Percentiles rank a stretch among this genome's conserved stretches.
Evolutionary conservation across 768 basidiomycete genomes (phyloP).

Genomic region (Grammothele lineata): DNA sequence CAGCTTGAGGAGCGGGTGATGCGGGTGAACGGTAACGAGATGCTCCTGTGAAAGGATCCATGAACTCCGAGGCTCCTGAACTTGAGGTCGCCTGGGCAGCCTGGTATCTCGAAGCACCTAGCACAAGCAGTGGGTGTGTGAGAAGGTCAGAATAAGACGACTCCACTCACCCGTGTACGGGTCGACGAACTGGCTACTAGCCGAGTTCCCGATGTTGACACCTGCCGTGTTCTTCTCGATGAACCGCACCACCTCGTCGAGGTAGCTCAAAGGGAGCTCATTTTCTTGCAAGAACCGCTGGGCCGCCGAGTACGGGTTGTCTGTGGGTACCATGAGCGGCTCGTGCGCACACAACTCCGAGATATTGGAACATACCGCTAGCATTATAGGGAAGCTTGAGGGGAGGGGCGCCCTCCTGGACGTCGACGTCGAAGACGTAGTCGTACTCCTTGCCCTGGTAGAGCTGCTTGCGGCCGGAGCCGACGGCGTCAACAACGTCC

Average conservation of each 20-base stretch:
- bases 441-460: constrained; percentile 94
- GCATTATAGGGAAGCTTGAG: constrained; percentile 93
- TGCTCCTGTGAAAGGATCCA: constrained; percentile 29
- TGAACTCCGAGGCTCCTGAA: constrained; percentile 16
- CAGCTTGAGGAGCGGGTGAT: constrained; percentile 18
- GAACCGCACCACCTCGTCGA: constrained; percentile 89
- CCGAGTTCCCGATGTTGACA: constrained; percentile 57
- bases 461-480: constrained; percentile 86
- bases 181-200: constrained; percentile 64
- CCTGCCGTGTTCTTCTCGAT: constrained; percentile 90
- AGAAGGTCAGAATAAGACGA: too few species aligned
- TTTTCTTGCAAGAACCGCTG: constrained; percentile 83
- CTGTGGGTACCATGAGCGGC: constrained; percentile 48
- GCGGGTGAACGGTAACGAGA: constrained; percentile 26
- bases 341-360: too few species aligned
- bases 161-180: constrained; percentile 75
- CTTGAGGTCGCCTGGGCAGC: constrained; percentile 16
- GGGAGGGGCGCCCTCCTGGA: constrained; percentile 87
- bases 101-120: constrained; percentile 33
- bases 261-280: constrained; percentile 75
- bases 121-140: not conserved
- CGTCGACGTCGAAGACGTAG: constrained; percentile 98
- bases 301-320: constrained; percentile 88
- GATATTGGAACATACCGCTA: constrained; percentile 54
- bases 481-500: constrained; percentile 93